Evolutionary conservation across 2,329 filamentous ascomycete genomes (phyloP).

Genomic region (Torrubiellomyces zombiae): DNA sequence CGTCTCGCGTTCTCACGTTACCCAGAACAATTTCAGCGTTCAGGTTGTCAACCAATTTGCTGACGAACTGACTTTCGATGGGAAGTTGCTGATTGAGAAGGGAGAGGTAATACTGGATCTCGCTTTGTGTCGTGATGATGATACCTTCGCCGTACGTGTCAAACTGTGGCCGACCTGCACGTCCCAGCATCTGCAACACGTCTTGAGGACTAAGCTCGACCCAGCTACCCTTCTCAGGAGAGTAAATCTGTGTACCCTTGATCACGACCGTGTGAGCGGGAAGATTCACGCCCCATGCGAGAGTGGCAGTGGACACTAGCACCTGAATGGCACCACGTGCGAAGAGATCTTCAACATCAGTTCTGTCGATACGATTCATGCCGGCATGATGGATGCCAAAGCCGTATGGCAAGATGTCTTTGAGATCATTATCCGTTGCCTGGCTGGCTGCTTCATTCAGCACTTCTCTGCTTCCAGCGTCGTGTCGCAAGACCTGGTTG

Average conservation of each 20-base stretch:
- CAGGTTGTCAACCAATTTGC: constrained; percentile 83
- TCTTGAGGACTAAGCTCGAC: constrained; percentile 95
- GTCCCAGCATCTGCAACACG: constrained; percentile 95
- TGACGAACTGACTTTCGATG: constrained; percentile 91
- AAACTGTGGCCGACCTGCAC: constrained; percentile 89
- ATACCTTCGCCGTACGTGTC: constrained; percentile 98
- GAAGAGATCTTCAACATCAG: constrained; percentile 88
- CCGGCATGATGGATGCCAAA: constrained; percentile 98
- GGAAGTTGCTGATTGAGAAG: constrained; percentile 93
- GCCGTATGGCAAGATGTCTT: constrained; percentile 87
- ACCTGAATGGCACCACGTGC: constrained; percentile 84
- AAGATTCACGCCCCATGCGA: constrained; percentile 97
- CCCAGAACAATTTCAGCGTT: constrained; percentile 94
- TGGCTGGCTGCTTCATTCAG: constrained; percentile 69
- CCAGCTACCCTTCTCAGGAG: constrained; percentile 96
- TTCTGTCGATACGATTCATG: constrained; percentile 89
- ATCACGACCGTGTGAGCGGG: constrained; percentile 97
- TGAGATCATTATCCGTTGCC: constrained; percentile 73
- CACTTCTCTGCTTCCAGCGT: constrained; percentile 81
- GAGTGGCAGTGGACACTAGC: constrained; percentile 90
- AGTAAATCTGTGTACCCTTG: constrained; percentile 96
- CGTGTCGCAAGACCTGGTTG: constrained; percentile 81
- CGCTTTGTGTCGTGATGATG: constrained; percentile 88
- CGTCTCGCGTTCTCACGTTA: constrained; percentile 79
- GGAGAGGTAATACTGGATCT: constrained; percentile 95